Evolutionary conservation across 1,284 basidiomycete species (phyloP).

Genomic region (Boletus mariae): DNA sequence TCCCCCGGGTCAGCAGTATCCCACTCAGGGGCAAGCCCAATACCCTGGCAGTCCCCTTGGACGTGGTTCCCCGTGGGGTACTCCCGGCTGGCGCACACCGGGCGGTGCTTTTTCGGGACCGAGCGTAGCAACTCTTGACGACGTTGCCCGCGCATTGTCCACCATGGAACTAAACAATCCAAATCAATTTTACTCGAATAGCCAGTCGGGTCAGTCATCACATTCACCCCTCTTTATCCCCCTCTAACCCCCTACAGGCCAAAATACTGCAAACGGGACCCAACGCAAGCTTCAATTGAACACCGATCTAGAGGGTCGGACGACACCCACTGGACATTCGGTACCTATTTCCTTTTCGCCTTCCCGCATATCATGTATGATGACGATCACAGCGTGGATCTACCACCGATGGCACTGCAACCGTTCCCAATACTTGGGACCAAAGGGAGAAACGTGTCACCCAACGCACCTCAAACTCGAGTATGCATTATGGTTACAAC

Average conservation of each 20-base stretch:
- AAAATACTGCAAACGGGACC: slow-evolving; percentile 28
- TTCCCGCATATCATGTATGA: slow-evolving; percentile 32
- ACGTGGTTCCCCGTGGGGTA: slow-evolving; percentile 63
- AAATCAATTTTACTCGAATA: slow-evolving; percentile 35
- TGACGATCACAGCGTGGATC: slow-evolving; percentile 23
- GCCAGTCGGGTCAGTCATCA: slow-evolving; percentile 46
- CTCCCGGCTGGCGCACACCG: slow-evolving; percentile 54
- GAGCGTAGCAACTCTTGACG: slow-evolving; percentile 52
- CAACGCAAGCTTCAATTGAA: slow-evolving; percentile 48
- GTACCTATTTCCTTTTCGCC: slow-evolving; percentile 39
- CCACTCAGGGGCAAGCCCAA: slow-evolving; percentile 33
- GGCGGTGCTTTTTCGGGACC: slow-evolving; percentile 30
- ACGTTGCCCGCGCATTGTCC: slow-evolving; percentile 70
- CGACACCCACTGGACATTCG: slow-evolving; percentile 48
- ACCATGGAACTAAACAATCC: slow-evolving; percentile 51
- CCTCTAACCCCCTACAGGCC: slow-evolving; percentile 44
- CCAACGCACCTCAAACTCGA: slow-evolving; percentile 63
- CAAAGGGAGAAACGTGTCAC: slow-evolving; percentile 57
- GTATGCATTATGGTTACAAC: slow-evolving; percentile 59
- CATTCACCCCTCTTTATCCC: slow-evolving; percentile 69
- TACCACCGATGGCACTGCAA: slow-evolving; percentile 37
- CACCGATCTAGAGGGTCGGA: slow-evolving; percentile 62
- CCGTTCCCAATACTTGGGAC: slow-evolving; percentile 50
- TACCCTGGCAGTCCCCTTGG: slow-evolving; percentile 61
- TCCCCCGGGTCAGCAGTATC: slow-evolving; percentile 29